Evolutionary conservation across 176 grass and related monocot genomes (phyloP).

Genomic region (Poa pratensis): DNA sequence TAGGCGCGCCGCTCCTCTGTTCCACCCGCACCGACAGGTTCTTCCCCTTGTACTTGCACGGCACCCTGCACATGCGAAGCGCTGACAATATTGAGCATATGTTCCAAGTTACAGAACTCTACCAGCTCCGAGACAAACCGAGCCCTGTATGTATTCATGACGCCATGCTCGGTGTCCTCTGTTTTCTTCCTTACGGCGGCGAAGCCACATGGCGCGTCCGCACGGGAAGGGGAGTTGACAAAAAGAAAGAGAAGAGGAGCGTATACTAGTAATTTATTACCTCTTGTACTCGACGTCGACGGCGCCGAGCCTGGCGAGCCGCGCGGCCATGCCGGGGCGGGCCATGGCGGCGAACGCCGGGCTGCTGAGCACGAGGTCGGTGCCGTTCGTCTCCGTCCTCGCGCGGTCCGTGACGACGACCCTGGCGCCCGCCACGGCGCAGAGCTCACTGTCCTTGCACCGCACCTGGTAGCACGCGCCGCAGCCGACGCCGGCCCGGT

Average conservation of each 20-base stretch:
- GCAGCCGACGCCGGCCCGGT: constrained; percentile 73
- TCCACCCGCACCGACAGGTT: constrained; percentile 90
- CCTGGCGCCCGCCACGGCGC: constrained; percentile 50
- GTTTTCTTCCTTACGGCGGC: background rate
- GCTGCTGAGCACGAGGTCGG: constrained; percentile 61
- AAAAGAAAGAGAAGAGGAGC: background rate
- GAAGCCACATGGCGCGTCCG: constrained; percentile 4
- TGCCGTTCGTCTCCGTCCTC: constrained; percentile 66
- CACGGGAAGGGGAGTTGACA: constrained; percentile 16
- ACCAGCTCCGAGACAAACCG: background rate
- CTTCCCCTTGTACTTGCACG: constrained; percentile 67
- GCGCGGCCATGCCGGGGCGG: constrained; percentile 47
- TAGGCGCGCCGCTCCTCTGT: constrained; percentile 47
- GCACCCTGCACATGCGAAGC: constrained; percentile 27
- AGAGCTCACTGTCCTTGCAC: constrained; percentile 70
- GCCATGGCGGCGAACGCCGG: constrained; percentile 78
- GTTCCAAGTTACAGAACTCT: too few species aligned
- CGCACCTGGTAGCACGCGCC: constrained; percentile 91
- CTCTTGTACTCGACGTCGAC: constrained; percentile 90
- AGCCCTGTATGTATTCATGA: background rate
- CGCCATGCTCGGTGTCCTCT: background rate
- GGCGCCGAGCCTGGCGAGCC: too few species aligned
- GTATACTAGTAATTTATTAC: constrained; percentile 44
- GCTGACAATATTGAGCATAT: too few species aligned
- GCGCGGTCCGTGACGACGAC: constrained; percentile 74